phyloP scores from a whole-genome alignment of 2,329 filamentous ascomycete genomes.

The Aspergillus caelatus region DNA sequence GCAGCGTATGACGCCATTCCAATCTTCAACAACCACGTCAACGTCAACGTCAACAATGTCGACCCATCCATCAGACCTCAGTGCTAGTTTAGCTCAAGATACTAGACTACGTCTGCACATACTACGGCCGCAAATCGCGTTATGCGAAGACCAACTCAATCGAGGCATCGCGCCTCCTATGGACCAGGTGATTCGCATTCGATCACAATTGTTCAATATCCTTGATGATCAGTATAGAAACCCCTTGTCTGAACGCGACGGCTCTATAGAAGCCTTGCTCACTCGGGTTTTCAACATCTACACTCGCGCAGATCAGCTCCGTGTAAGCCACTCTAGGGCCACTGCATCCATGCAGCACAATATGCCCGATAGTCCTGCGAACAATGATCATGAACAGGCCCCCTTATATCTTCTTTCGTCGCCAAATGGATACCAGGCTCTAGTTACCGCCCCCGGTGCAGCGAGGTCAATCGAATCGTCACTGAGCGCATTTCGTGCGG shows the following conservation, averaged over 20 bases:
- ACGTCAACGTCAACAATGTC: not conserved
- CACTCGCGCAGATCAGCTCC: slow-evolving; percentile 35
- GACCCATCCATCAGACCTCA: not conserved
- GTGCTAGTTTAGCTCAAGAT: slow-evolving; percentile 13
- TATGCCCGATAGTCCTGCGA: slow-evolving; percentile 1
- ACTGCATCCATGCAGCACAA: not conserved
- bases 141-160: slow-evolving; percentile 33
- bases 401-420: slow-evolving; percentile 49
- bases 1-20: slow-evolving; percentile 8
- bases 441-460: slow-evolving; percentile 45
- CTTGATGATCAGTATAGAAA: slow-evolving; percentile 36
- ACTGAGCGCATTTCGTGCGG: slow-evolving; percentile 17
- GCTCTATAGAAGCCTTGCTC: slow-evolving; percentile 32
- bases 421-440: slow-evolving; percentile 48
- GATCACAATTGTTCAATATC: slow-evolving; percentile 34
- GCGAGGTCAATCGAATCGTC: slow-evolving; percentile 23
- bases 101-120: slow-evolving; percentile 20
- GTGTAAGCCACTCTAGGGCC: slow-evolving; percentile 23
- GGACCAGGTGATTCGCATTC: slow-evolving; percentile 32
- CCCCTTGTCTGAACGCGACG: slow-evolving; percentile 25
- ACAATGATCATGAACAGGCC: slow-evolving; percentile 7
- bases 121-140: slow-evolving; percentile 27
- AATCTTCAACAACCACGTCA: slow-evolving; percentile 7
- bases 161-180: slow-evolving; percentile 31
- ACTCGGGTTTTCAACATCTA: slow-evolving; percentile 34